Evolutionary conservation across 306 rosid genomes (phyloP).

Genomic region (Malus asiatica): DNA sequence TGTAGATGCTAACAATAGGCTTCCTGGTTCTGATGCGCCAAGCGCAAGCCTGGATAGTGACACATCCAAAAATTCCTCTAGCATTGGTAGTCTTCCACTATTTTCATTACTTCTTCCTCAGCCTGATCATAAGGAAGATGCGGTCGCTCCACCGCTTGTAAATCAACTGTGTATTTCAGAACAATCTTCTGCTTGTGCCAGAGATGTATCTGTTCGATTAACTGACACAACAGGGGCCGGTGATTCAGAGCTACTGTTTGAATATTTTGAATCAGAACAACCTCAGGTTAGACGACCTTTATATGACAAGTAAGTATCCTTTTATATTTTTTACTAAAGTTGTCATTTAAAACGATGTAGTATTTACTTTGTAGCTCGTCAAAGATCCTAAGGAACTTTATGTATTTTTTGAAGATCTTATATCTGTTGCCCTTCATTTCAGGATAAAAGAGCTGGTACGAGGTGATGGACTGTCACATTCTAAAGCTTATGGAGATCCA

Average conservation of each 20-base stretch:
- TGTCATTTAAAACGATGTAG: neutral
- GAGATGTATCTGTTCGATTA: conserved; percentile 25
- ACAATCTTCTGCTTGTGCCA: conserved; percentile 19
- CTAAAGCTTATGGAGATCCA: conserved; percentile 53
- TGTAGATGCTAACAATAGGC: conserved; percentile 3
- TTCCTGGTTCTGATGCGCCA: conserved; percentile 20
- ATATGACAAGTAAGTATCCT: conserved; percentile 51
- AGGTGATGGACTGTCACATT: conserved; percentile 35
- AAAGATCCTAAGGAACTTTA: neutral
- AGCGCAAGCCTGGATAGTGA: conserved; percentile 19
- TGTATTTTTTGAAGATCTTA: conserved; percentile 6
- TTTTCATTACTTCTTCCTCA: conserved; percentile 41
- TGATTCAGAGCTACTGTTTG: conserved; percentile 64
- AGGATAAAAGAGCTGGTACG: conserved; percentile 63
- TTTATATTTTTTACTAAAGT: neutral
- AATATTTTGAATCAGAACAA: conserved; percentile 74
- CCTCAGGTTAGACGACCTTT: conserved; percentile 75
- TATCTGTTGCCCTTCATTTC: conserved; percentile 23
- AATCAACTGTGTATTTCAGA: conserved; percentile 15
- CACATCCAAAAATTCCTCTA: conserved; percentile 29
- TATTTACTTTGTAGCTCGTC: neutral
- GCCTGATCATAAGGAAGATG: conserved; percentile 21
- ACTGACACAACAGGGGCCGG: conserved; percentile 14
- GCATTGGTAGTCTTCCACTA: conserved; percentile 28
- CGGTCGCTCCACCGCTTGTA: conserved; percentile 14